Evolutionary conservation across 805 yeast species (phyloP).

Genomic region (Dipodascopsis uninucleata): DNA sequence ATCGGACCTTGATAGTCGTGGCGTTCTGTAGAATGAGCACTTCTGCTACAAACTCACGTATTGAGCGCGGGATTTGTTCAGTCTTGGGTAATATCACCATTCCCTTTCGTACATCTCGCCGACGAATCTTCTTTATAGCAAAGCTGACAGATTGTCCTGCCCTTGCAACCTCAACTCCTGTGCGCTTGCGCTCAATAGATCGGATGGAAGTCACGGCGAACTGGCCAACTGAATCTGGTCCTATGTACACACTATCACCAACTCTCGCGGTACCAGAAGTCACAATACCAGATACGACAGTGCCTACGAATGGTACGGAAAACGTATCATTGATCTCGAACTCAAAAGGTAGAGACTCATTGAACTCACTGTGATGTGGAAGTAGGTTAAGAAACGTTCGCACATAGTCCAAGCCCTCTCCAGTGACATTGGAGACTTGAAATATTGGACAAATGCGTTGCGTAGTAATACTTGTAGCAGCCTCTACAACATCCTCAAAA

Average conservation of each 20-base stretch:
- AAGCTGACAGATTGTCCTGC: slow-evolving; percentile 28
- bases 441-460: slow-evolving; percentile 28
- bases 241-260: slow-evolving; percentile 25
- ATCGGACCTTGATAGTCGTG: slow-evolving; percentile 24
- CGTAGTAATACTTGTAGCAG: slow-evolving; percentile 18
- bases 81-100: slow-evolving; percentile 21
- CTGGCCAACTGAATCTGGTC: slow-evolving; percentile 28
- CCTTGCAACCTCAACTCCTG: slow-evolving; percentile 21
- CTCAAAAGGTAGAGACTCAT: slow-evolving; percentile 17
- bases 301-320: slow-evolving; percentile 29
- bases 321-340: slow-evolving; percentile 27
- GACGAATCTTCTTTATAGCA: slow-evolving; percentile 23
- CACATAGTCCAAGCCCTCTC: slow-evolving; percentile 25
- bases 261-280: slow-evolving; percentile 18
- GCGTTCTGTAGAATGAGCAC: slow-evolving; percentile 28
- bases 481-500: slow-evolving; percentile 23
- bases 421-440: slow-evolving; percentile 27
- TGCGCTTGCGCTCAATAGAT: slow-evolving; percentile 28
- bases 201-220: slow-evolving; percentile 17
- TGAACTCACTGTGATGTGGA: slow-evolving; percentile 25
- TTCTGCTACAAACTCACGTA: slow-evolving; percentile 26
- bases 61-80: slow-evolving; percentile 17
- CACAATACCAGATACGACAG: slow-evolving; percentile 27
- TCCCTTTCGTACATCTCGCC: slow-evolving; percentile 27
- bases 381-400: slow-evolving; percentile 22